phyloP scores from a whole-genome alignment of 805 yeast genomes.

The Soucietia sequanensis region DNA sequence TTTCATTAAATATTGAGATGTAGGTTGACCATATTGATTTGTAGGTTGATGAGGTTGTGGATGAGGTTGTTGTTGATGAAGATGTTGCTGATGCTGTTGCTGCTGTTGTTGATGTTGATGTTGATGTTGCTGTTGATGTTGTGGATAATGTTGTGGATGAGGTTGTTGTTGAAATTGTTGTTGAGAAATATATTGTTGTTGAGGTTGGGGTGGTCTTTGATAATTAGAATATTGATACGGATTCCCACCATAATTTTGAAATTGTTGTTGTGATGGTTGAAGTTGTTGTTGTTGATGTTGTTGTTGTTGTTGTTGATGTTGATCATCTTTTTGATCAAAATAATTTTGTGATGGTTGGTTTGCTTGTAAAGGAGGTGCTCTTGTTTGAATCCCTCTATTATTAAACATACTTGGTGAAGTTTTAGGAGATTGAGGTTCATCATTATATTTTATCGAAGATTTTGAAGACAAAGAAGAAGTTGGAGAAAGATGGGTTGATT shows the following conservation, averaged over 20 bases:
- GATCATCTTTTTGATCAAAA: constrained; percentile 12
- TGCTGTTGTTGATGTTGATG: constrained; percentile 8
- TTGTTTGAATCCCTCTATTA: constrained; percentile 6
- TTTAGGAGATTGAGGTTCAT: constrained; percentile 41
- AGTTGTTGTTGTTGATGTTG: constrained; percentile 9
- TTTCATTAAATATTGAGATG: too few species aligned
- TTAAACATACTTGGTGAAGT: constrained; percentile 27
- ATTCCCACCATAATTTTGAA: constrained; percentile 10
- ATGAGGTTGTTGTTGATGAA: constrained; percentile 8
- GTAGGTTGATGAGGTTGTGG: constrained; percentile 1
- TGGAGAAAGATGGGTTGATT: constrained; percentile 27
- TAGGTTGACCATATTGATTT: background rate
- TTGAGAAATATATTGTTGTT: constrained; percentile 12
- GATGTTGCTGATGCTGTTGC: constrained; percentile 9
- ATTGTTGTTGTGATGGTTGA: constrained; percentile 10
- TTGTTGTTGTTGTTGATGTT: constrained; percentile 16
- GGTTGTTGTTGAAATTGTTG: too few species aligned
- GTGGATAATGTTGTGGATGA: too few species aligned
- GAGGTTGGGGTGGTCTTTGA: constrained; percentile 10
- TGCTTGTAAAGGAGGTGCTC: constrained; percentile 8
- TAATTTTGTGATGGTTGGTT: constrained; percentile 6
- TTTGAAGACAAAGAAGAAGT: constrained; percentile 36
- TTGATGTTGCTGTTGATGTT: constrained; percentile 11
- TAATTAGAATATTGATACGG: constrained; percentile 13
- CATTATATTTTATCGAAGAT: constrained; percentile 25